Evolutionary conservation across 1,139 yeast genomes (phyloP).

Genomic region (Hansenula lynferdii): DNA sequence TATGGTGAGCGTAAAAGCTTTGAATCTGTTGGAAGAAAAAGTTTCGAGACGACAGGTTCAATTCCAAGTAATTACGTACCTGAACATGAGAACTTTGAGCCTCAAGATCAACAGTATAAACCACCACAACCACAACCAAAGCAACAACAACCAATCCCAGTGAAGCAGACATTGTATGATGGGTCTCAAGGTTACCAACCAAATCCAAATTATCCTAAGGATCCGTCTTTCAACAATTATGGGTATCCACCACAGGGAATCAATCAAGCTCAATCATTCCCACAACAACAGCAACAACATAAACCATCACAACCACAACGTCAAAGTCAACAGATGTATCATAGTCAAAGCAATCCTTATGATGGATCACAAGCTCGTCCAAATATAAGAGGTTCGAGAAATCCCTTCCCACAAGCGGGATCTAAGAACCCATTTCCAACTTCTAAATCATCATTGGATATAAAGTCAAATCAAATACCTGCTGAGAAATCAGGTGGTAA

Average conservation of each 20-base stretch:
- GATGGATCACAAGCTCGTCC: slow-evolving; percentile 2
- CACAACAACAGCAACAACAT: slow-evolving; percentile 2
- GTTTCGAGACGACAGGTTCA: not conserved
- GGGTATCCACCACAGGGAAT: not conserved
- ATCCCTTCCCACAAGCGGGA: slow-evolving; percentile 16
- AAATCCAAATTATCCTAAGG: too few species aligned
- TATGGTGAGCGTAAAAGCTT: not conserved
- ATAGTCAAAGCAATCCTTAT: slow-evolving; percentile 1
- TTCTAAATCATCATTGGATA: slow-evolving; percentile 5
- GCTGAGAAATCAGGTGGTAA: slow-evolving; percentile 18
- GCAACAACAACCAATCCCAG: not conserved
- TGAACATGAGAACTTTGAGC: too few species aligned
- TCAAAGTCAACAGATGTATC: slow-evolving; percentile 6
- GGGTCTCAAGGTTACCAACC: too few species aligned
- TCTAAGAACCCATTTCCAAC: slow-evolving; percentile 5
- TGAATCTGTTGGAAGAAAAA: slow-evolving; percentile 1
- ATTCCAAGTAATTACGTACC: too few species aligned
- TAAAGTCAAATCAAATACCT: slow-evolving; percentile 2
- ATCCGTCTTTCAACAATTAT: not conserved
- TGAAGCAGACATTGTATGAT: too few species aligned
- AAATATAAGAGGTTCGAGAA: slow-evolving; percentile 6
- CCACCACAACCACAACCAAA: not conserved
- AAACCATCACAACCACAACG: slow-evolving; percentile 3
- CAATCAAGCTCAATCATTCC: not conserved
- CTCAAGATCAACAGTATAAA: not conserved